Evolutionary conservation across 768 basidiomycete genomes (phyloP).

Genomic region (Tylopilus plumbeoviolaceoides): DNA sequence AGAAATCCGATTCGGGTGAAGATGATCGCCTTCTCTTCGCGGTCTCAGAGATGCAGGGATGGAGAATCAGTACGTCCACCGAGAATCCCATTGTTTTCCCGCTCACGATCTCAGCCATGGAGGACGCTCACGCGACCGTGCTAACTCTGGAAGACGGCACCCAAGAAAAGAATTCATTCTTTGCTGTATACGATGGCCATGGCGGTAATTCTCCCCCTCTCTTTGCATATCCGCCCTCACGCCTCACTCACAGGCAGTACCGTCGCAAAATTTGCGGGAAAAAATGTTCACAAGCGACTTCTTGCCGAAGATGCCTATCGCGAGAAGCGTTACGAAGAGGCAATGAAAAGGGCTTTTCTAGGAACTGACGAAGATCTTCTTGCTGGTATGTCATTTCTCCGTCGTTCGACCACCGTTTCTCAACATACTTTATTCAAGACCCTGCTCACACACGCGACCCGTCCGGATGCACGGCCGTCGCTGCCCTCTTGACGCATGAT

Average conservation of each 20-base stretch:
- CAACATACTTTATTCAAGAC: constrained; percentile 43
- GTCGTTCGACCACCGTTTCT: background rate
- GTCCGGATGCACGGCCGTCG: constrained; percentile 94
- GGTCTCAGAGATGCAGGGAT: constrained; percentile 97
- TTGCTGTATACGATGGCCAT: constrained; percentile 98
- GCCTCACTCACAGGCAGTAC: constrained; percentile 53
- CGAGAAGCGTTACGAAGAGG: constrained; percentile 63
- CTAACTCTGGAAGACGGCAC: constrained; percentile 58
- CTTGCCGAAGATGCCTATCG: constrained; percentile 68
- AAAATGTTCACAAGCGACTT: constrained; percentile 77
- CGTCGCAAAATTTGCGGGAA: constrained; percentile 84
- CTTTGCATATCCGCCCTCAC: background rate
- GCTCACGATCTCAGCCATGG: constrained; percentile 69
- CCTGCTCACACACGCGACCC: constrained; percentile 86
- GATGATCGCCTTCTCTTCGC: constrained; percentile 71
- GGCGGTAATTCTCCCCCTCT: constrained; percentile 58
- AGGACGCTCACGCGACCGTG: constrained; percentile 84
- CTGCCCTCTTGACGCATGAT: constrained; percentile 77
- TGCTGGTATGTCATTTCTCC: constrained; percentile 50
- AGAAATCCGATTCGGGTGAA: constrained; percentile 69
- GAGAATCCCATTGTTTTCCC: background rate
- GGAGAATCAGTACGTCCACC: constrained; percentile 85
- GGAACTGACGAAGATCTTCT: constrained; percentile 94
- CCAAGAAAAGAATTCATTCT: constrained; percentile 66
- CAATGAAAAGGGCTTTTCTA: constrained; percentile 85